phyloP scores from a whole-genome alignment of 1,284 basidiomycete species.

The Waitea zeae region DNA sequence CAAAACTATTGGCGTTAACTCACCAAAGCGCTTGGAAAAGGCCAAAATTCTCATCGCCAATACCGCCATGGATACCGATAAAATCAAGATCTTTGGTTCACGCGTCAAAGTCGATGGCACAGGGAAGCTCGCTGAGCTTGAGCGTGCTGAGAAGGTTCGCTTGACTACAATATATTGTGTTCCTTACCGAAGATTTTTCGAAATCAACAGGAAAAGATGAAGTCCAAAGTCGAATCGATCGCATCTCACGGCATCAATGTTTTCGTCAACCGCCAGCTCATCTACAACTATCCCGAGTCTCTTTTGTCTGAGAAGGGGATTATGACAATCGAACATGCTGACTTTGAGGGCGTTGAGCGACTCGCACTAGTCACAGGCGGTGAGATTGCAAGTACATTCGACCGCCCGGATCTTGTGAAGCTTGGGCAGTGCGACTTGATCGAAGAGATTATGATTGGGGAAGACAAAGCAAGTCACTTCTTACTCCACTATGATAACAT shows the following conservation, averaged over 20 bases:
- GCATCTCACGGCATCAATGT: slow-evolving; percentile 92
- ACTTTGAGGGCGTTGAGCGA: slow-evolving; percentile 98
- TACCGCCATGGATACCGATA: slow-evolving; percentile 99
- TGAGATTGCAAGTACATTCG: slow-evolving; percentile 95
- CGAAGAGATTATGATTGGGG: slow-evolving; percentile 98
- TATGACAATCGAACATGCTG: slow-evolving; percentile 95
- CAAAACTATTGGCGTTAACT: slow-evolving; percentile 91
- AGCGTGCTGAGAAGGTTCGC: slow-evolving; percentile 77
- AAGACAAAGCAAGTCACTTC: slow-evolving; percentile 67
- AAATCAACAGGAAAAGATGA: slow-evolving; percentile 86
- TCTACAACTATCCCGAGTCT: slow-evolving; percentile 99
- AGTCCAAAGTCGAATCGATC: slow-evolving; percentile 92
- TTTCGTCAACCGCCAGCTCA: slow-evolving; percentile 96
- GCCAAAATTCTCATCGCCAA: slow-evolving; percentile 97
- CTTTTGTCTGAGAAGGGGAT: slow-evolving; percentile 89
- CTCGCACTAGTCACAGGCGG: slow-evolving; percentile 94
- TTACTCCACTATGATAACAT: not conserved
- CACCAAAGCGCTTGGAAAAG: slow-evolving; percentile 88
- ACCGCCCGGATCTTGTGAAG: slow-evolving; percentile 84
- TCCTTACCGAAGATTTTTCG: not conserved
- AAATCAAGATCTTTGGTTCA: slow-evolving; percentile 98
- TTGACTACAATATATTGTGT: no score
- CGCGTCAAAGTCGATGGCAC: slow-evolving; percentile 92
- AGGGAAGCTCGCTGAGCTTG: slow-evolving; percentile 93
- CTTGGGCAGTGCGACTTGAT: slow-evolving; percentile 90